A percentile compares a stretch with the other conserved stretches of the same genome.
phyloP scores from a whole-genome alignment of 352 stramenopile genomes.

The Phytophthora tentaculata region DNA sequence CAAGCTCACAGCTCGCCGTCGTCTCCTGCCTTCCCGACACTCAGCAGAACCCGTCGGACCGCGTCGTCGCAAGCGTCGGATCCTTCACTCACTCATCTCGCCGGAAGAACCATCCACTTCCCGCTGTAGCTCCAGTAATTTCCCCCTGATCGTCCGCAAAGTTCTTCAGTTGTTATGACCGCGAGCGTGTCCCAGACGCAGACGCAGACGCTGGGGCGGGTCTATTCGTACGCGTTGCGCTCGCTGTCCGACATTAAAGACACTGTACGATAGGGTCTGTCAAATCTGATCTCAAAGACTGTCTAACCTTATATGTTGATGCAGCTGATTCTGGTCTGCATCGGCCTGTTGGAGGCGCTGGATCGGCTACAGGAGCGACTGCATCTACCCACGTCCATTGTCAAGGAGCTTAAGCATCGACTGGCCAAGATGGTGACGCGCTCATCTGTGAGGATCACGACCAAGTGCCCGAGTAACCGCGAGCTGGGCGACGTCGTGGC shows the following conservation, averaged over 20 bases:
- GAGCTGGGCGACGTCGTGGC: constrained; percentile 58
- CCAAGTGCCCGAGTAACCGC: constrained; percentile 28
- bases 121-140: constrained; percentile 1
- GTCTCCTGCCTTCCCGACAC: constrained; percentile 7
- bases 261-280: constrained; percentile 43
- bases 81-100: neutral
- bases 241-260: constrained; percentile 79
- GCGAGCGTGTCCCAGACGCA: constrained; percentile 26
- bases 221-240: constrained; percentile 65
- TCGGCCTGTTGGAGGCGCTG: constrained; percentile 75
- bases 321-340: constrained; percentile 81
- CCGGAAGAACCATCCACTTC: neutral
- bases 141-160: neutral
- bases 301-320: constrained; percentile 15
- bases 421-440: constrained; percentile 69
- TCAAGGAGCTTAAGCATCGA: constrained; percentile 78
- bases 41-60: neutral
- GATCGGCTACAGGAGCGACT: constrained; percentile 78
- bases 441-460: constrained; percentile 47
- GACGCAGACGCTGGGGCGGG: constrained; percentile 43
- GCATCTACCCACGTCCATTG: constrained; percentile 65
- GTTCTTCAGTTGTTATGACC: constrained; percentile 16
- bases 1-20: neutral
- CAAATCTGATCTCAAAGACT: constrained; percentile 14
- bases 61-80: neutral